Conservation (phyloP, 331 rosid species). For the Erythrophleum ivorense region DNA sequence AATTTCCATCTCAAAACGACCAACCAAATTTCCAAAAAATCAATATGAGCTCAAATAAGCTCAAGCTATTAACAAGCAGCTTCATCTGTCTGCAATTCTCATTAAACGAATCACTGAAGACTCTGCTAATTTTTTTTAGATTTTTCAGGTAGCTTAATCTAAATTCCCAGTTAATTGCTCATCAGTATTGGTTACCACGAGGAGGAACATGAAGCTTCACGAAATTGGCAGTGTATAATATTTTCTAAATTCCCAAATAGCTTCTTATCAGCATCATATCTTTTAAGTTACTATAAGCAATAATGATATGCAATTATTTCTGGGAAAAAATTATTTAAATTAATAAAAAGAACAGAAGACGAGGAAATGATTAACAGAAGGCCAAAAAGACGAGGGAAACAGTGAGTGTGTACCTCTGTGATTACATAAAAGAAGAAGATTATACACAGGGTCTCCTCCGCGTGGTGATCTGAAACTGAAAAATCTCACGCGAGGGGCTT, state of each 20-base stretch:
- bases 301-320: not conserved
- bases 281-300: not conserved
- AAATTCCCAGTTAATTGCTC: not conserved
- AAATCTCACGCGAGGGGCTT: constrained; percentile 48
- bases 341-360: not conserved
- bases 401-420: constrained; percentile 6
- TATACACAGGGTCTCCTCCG: not conserved
- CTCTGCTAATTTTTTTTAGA: not conserved
- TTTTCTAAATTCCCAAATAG: not conserved
- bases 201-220: not conserved
- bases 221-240: not conserved
- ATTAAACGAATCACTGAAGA: not conserved
- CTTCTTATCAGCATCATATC: not conserved
- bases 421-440: constrained; percentile 4
- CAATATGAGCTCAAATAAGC: not conserved
- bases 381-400: not conserved
- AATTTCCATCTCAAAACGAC: constrained; percentile 7
- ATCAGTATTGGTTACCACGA: not conserved
- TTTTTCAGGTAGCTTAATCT: not conserved
- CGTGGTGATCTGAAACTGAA: constrained; percentile 39
- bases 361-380: not conserved
- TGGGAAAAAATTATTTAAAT: not conserved
- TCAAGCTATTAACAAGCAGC: constrained; percentile 10
- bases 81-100: not conserved
- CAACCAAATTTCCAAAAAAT: not conserved